Percentiles rank a stretch among this genome's conserved stretches.
Evolutionary conservation across 352 stramenopile species (phyloP).

Genomic region (Globisporangium orthogonon): DNA sequence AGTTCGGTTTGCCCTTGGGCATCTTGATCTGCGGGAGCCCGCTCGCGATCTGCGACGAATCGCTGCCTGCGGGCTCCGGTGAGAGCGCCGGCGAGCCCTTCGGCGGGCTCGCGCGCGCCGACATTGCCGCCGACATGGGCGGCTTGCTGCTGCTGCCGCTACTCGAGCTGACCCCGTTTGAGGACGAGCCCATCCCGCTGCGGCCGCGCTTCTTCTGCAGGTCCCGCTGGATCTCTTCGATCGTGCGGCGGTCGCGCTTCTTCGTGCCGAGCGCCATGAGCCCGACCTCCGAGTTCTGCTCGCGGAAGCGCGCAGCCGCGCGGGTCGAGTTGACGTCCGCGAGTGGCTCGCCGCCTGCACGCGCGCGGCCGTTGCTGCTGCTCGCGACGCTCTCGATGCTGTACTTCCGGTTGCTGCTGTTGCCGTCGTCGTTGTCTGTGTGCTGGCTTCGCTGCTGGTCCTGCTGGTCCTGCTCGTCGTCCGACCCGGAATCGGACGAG

Average conservation of each 20-base stretch:
- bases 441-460: slow-evolving; percentile 13
- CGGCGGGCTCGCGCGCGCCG: slow-evolving; percentile 43
- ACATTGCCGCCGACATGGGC: slow-evolving; percentile 4
- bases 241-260: slow-evolving; percentile 82
- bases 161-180: background rate
- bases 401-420: slow-evolving; percentile 28
- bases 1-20: slow-evolving; percentile 63
- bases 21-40: slow-evolving; percentile 18
- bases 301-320: slow-evolving; percentile 57
- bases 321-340: slow-evolving; percentile 67
- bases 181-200: slow-evolving; percentile 7
- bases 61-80: slow-evolving; percentile 33
- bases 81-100: slow-evolving; percentile 65
- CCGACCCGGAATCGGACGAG: slow-evolving; percentile 78
- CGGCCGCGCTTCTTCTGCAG: slow-evolving; percentile 52
- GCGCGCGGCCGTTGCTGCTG: slow-evolving; percentile 16
- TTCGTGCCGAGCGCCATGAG: slow-evolving; percentile 81
- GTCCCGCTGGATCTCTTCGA: slow-evolving; percentile 84
- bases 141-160: slow-evolving; percentile 5
- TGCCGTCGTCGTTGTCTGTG: slow-evolving; percentile 2
- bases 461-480: slow-evolving; percentile 26
- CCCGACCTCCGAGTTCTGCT: slow-evolving; percentile 35
- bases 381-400: slow-evolving; percentile 26
- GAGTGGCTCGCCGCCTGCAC: slow-evolving; percentile 23
- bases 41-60: slow-evolving; percentile 20